Conservation (phyloP, 2,329 filamentous ascomycete genomes). For the Didymella exigua region DNA sequence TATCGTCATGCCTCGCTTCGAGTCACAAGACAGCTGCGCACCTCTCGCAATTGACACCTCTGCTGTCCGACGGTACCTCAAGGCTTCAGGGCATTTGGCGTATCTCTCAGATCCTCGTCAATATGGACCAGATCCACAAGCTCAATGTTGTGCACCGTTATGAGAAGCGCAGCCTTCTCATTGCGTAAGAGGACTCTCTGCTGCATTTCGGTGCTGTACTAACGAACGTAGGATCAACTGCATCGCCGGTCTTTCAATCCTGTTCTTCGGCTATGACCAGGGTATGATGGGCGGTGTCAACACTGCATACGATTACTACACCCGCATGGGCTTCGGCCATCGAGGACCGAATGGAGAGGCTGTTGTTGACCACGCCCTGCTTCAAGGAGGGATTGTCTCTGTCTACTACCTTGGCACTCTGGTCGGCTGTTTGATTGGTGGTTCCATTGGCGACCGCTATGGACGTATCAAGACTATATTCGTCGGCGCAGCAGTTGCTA, state of each 20-base stretch:
- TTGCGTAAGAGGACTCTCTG: conserved; percentile 17
- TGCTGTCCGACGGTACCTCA: not conserved
- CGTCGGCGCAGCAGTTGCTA: conserved; percentile 30
- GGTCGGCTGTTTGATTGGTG: conserved; percentile 33
- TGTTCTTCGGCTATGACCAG: conserved; percentile 41
- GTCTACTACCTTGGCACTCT: conserved; percentile 42
- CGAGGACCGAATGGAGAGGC: conserved; percentile 30
- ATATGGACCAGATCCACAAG: conserved; percentile 36
- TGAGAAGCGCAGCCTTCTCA: conserved; percentile 37
- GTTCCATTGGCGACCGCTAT: conserved; percentile 32
- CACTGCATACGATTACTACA: conserved; percentile 40
- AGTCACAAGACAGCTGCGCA: not conserved
- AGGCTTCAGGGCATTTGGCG: not conserved
- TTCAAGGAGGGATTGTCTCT: conserved; percentile 43
- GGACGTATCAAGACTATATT: conserved; percentile 40
- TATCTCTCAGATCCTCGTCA: not conserved
- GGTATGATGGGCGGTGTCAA: conserved; percentile 45
- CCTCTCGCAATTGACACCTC: not conserved
- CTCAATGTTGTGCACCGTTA: conserved; percentile 32
- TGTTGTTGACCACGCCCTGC: conserved; percentile 32
- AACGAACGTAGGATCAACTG: conserved; percentile 30
- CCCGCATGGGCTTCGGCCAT: conserved; percentile 39
- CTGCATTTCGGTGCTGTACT: not conserved
- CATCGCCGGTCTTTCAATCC: conserved; percentile 38
- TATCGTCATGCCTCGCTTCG: not conserved